phyloP scores from a whole-genome alignment of 495 filamentous ascomycete species.

The Hypoxylon subgilvum region DNA sequence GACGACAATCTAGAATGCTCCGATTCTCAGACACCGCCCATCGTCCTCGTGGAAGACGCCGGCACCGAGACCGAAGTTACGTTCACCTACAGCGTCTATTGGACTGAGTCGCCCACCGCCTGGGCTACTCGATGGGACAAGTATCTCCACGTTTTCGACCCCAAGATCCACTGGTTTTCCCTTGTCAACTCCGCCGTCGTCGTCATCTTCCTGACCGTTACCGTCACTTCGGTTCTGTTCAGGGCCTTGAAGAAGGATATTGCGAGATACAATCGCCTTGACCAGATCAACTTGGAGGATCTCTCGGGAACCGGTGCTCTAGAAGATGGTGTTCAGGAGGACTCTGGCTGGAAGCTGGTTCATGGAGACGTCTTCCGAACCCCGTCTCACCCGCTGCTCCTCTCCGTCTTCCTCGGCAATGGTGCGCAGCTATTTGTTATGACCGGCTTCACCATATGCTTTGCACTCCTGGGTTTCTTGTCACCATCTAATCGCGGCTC shows the following conservation, averaged over 20 bases:
- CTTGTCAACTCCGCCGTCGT: constrained; percentile 93
- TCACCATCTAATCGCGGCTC: constrained; percentile 94
- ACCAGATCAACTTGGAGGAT: constrained; percentile 84
- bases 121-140: constrained; percentile 99
- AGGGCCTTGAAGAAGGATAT: constrained; percentile 92
- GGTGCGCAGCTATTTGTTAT: constrained; percentile 97
- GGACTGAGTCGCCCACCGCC: constrained; percentile 75
- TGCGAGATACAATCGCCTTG: constrained; percentile 90
- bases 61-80: constrained; percentile 60
- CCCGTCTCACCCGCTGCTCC: constrained; percentile 78
- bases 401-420: constrained; percentile 89
- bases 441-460: constrained; percentile 90
- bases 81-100: constrained; percentile 91
- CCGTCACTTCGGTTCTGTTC: constrained; percentile 86
- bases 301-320: constrained; percentile 73
- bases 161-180: constrained; percentile 98
- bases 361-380: constrained; percentile 97
- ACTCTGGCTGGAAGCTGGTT: constrained; percentile 97
- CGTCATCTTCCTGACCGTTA: constrained; percentile 86
- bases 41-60: constrained; percentile 68
- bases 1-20: constrained; percentile 66
- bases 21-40: constrained; percentile 54
- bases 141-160: constrained; percentile 93
- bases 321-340: constrained; percentile 95
- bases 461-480: constrained; percentile 91